A percentile compares a stretch with the other conserved stretches of the same genome.
phyloP scores from a whole-genome alignment of 202 grass and related monocot genomes.

The Tripidium arundinaceum region DNA sequence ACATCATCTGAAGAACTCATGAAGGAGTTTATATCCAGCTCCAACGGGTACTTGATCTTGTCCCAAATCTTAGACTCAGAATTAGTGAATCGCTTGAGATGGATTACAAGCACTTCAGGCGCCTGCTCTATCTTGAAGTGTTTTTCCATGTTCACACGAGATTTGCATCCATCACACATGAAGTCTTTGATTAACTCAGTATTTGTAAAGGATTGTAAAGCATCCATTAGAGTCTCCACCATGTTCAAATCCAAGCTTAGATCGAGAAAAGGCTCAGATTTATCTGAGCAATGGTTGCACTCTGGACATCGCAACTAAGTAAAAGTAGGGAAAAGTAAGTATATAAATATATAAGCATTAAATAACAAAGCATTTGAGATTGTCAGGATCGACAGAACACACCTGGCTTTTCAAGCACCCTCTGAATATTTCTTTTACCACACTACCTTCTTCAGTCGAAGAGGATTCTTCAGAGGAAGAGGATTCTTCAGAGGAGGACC shows the following conservation, averaged over 20 bases:
- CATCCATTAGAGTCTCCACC: conserved; percentile 30
- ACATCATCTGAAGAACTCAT: conserved; percentile 37
- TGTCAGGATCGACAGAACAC: not conserved
- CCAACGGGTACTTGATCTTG: conserved; percentile 28
- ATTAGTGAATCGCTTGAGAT: conserved; percentile 46
- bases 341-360: not conserved
- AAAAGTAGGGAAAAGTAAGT: conserved; percentile 12
- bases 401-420: conserved; percentile 43
- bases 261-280: conserved; percentile 43
- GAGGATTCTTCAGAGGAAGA: conserved; percentile 8
- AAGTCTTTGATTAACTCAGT: conserved; percentile 41
- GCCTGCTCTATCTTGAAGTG: conserved; percentile 42
- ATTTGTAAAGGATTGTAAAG: conserved; percentile 45
- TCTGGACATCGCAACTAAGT: conserved; percentile 39
- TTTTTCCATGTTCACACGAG: conserved; percentile 41
- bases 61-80: conserved; percentile 24
- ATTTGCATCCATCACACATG: conserved; percentile 42
- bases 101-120: conserved; percentile 49
- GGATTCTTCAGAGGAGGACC: not conserved
- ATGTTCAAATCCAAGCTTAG: conserved; percentile 45
- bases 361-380: not conserved
- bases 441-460: conserved; percentile 16
- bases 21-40: conserved; percentile 42
- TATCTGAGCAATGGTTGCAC: conserved; percentile 40
- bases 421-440: conserved; percentile 41